Conservation (phyloP, 176 grass and related monocot species). For the Carex scoparia region DNA sequence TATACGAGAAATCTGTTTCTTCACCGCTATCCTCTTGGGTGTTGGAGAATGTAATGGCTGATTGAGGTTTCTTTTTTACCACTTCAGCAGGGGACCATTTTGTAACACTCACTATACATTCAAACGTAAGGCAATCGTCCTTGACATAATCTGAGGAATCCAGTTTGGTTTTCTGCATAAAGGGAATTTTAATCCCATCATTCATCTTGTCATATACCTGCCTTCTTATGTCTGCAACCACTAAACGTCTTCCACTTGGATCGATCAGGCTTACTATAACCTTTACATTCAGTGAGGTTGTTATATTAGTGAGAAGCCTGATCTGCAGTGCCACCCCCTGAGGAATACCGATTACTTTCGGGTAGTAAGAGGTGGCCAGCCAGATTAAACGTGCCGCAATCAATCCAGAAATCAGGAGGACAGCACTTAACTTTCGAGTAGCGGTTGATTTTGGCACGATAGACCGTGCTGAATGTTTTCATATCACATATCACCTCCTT, state of each 20-base stretch:
- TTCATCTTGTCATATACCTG: not conserved
- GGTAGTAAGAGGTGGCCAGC: not conserved
- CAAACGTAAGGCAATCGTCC: not conserved
- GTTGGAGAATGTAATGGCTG: not conserved
- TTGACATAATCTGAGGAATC: not conserved
- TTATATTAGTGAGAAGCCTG: not conserved
- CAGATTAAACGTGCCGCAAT: not conserved
- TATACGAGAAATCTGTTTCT: not conserved
- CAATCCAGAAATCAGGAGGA: not conserved
- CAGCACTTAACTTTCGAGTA: not conserved
- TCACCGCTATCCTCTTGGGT: not conserved
- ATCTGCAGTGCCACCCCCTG: not conserved
- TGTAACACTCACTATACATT: not conserved
- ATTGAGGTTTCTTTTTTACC: not conserved
- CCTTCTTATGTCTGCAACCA: not conserved
- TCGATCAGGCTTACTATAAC: not conserved
- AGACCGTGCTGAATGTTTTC: not conserved
- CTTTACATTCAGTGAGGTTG: not conserved
- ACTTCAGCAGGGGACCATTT: not conserved
- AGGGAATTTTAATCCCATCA: not conserved
- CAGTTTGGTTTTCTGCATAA: not conserved
- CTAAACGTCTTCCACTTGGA: not conserved
- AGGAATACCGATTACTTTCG: not conserved
- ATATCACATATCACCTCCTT: not conserved
- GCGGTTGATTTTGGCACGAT: not conserved